Base-by-base conservation (phyloP, 1,284 basidiomycete species). In the Moniliella sp. region DNA sequence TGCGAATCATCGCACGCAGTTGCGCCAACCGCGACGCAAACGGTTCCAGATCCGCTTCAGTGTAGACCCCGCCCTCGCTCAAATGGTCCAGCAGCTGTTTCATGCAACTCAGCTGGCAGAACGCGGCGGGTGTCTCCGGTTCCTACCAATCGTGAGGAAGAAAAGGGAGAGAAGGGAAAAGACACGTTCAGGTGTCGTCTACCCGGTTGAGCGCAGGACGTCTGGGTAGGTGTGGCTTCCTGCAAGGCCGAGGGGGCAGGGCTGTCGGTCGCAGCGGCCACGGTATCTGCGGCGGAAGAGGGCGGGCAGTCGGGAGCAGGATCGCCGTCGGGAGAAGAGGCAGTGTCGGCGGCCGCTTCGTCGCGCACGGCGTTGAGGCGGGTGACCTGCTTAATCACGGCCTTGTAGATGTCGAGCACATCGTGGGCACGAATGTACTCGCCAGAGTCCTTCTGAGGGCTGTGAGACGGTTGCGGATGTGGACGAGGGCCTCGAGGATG, bases 311-410 rank as follows among this genome's bases (percentile, higher is more conserved):
- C 21, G 21, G 21, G 7, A n/a, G 21, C 21, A n/a, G 21, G 2
- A 21, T 16, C 7, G 30, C 18, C 7, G 30, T 10, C 5, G 30
- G 23, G 5, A n/a, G 30, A 31, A 2, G 30, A 31, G 13, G 30
- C 13, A 18, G 19, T 11, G 4, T 18, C 5, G 19, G 30, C 38
- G 25, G 27, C 54, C 46, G 35, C 56, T 58, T 57, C 60, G 52
- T 91, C 80, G 36, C 88, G 74, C 32, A 93, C 75, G 44, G 78
- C 75, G 62, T 94, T 94, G 32, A 97, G 67, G 52, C 73, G 80
- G 17, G 79, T 84, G 37, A 94, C 84, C 70, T 94, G 84, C 61
- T 88, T 86, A 43, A 94, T 78, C 42, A 91, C 80, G 4, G 76
- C 72, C 48, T 83, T 79, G 68, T 94, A 94, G 43, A 94, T 74